phyloP scores from a whole-genome alignment of 2,329 filamentous ascomycete genomes.

The Colletotrichum spinosum region DNA sequence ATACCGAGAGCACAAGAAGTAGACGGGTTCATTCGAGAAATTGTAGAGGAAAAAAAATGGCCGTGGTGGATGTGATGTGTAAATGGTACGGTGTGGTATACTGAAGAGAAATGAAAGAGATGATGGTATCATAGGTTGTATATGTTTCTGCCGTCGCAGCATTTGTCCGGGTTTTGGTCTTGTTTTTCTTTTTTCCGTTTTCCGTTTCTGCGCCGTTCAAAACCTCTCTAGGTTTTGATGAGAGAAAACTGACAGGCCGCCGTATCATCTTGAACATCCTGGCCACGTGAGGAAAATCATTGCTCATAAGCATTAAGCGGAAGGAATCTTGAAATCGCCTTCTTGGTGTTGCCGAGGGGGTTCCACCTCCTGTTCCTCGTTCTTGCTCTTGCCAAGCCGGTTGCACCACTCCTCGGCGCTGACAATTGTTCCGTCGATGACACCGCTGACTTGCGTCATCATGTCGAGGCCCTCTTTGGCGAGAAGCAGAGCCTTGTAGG shows the following conservation, averaged over 20 bases:
- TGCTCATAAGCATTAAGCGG: constrained; percentile 19
- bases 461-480: constrained; percentile 94
- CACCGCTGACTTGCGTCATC: constrained; percentile 89
- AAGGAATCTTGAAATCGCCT: constrained; percentile 43
- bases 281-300: constrained; percentile 11
- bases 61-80: constrained; percentile 14
- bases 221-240: constrained; percentile 25
- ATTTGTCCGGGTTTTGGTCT: constrained; percentile 18
- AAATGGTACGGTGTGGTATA: constrained; percentile 31
- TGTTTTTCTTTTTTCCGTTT: constrained; percentile 31
- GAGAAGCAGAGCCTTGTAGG: constrained; percentile 84
- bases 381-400: constrained; percentile 67
- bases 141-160: constrained; percentile 25
- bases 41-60: constrained; percentile 5
- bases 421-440: constrained; percentile 88
- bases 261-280: constrained; percentile 13
- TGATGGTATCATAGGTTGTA: constrained; percentile 34
- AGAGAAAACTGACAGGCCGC: constrained; percentile 14
- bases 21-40: too few species aligned
- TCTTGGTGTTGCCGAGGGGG: constrained; percentile 42
- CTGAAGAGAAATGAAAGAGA: constrained; percentile 31
- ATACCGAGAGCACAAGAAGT: background rate
- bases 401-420: constrained; percentile 95
- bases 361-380: constrained; percentile 40
- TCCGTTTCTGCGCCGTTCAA: constrained; percentile 35